Evolutionary conservation across 2,329 filamentous ascomycete genomes (phyloP), one percentile per base, ranked within the genome.

Genomic region (Sclerotinia trifoliorum): DNA sequence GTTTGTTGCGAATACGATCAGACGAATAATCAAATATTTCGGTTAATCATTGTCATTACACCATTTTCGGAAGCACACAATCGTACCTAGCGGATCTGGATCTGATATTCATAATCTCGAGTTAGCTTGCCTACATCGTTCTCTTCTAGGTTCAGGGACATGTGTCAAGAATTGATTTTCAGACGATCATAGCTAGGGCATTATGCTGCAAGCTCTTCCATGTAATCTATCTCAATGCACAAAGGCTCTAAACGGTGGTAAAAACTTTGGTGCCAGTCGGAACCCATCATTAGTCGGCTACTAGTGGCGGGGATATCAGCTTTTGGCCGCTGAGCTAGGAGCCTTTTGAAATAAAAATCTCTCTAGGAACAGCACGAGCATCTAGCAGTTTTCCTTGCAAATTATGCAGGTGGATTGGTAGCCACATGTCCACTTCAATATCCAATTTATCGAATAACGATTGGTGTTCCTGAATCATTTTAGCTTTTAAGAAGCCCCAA

Each of bases 201-300:
- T 57, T 39, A 26, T 46, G 32, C 44, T 60, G 57, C 44, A 61
- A 49, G 5, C 29, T 21, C 32, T 51, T 56, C n/a, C 29, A 66
- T 44, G 65, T 66, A 66, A 66, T 44, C 44, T 39, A 66, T 44
- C 44, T 39, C 19, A 57, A 39, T 66, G n/a, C 65, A 61, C 32
- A 29, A 51, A 48, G 29, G n/a, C 44, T 21, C 19, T 39, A 60
- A 60, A 51, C 6, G 32, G n/a, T 21, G 65, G 35, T 24, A 11
- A 49, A 61, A 24, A 15, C 6, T 32, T 61, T 24, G 44, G 44
- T 66, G 7, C 55, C 55, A 66, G 44, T 42, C 65, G 54, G 55
- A 61, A 49, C 35, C 10, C 19, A 42, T 19, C 55, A 55, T 29
- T 32, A 21, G 32, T 17, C 29, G 8, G 17, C 32, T 21, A 66